Conservation (phyloP, 805 yeast species). For the Metschnikowia cubensis region DNA sequence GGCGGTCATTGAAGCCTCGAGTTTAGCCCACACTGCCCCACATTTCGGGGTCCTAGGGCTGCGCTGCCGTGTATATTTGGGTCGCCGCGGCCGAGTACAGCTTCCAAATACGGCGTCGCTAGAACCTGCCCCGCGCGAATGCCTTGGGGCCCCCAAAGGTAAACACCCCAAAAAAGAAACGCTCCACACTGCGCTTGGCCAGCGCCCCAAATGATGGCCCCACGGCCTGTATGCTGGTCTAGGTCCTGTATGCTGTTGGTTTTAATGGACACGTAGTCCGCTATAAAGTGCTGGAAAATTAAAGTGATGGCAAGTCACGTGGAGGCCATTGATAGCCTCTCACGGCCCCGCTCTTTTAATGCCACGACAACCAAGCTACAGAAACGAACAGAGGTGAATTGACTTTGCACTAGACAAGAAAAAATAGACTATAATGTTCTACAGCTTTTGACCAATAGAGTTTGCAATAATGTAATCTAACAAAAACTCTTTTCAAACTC, state of each 20-base stretch:
- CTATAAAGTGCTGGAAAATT: not conserved
- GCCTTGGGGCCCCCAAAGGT: not conserved
- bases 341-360: too few species aligned
- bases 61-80: constrained; percentile 1
- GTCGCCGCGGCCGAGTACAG: constrained; percentile 1
- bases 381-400: too few species aligned
- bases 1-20: not conserved
- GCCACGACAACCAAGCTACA: too few species aligned
- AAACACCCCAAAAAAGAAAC: not conserved
- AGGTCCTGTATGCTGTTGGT: not conserved
- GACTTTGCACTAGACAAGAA: too few species aligned
- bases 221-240: not conserved
- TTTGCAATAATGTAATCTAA: too few species aligned
- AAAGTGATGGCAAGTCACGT: too few species aligned
- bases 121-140: constrained; percentile 3
- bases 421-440: too few species aligned
- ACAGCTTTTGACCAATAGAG: too few species aligned
- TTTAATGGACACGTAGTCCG: not conserved
- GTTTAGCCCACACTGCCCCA: not conserved
- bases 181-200: not conserved
- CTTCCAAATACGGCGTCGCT: constrained; percentile 3
- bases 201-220: too few species aligned
- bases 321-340: too few species aligned
- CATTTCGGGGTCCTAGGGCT: not conserved
- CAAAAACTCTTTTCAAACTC: too few species aligned